These are phyloP conservation scores for Metschnikowia gelsemii DNA, from an alignment of 805 yeast genomes.

Conservation along the genomic window DNA sequence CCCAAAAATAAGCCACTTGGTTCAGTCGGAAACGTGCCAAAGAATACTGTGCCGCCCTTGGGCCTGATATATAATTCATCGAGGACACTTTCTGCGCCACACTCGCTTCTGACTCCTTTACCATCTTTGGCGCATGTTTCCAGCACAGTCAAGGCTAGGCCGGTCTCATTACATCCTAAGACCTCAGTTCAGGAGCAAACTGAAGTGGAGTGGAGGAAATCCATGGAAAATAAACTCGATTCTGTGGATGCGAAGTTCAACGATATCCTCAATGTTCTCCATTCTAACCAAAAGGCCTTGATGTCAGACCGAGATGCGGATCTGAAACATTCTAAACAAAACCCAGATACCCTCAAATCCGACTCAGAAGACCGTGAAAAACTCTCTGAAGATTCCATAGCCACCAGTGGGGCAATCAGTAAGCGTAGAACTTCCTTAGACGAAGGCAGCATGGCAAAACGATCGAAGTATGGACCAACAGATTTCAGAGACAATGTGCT, in stretches of 20 bases:
- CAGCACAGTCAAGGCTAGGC: not conserved
- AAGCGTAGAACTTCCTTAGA: not conserved
- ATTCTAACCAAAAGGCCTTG: constrained; percentile 31
- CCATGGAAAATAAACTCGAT: constrained; percentile 36
- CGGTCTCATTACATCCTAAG: not conserved
- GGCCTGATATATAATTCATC: not conserved
- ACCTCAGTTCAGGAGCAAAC: not conserved
- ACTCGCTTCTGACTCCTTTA: not conserved
- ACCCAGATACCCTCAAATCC: not conserved
- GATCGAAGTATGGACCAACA: constrained; percentile 2
- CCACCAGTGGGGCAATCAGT: not conserved
- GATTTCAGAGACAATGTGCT: constrained; percentile 40
- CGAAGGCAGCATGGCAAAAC: not conserved
- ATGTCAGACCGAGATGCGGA: not conserved
- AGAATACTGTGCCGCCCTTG: not conserved
- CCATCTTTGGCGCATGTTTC: constrained; percentile 1
- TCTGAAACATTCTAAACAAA: not conserved
- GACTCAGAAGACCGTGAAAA: not conserved
- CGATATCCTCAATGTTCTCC: constrained; percentile 35
- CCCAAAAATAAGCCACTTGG: constrained; percentile 1
- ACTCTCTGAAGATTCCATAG: not conserved
- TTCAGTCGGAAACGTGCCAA: not conserved
- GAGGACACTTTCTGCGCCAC: not conserved
- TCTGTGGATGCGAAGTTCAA: constrained; percentile 39
- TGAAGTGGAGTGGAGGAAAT: constrained; percentile 32